Evolutionary conservation across 2,329 filamentous ascomycete species (phyloP), one percentile per base, ranked within the genome.

Genomic region (Penicillium sp.): DNA sequence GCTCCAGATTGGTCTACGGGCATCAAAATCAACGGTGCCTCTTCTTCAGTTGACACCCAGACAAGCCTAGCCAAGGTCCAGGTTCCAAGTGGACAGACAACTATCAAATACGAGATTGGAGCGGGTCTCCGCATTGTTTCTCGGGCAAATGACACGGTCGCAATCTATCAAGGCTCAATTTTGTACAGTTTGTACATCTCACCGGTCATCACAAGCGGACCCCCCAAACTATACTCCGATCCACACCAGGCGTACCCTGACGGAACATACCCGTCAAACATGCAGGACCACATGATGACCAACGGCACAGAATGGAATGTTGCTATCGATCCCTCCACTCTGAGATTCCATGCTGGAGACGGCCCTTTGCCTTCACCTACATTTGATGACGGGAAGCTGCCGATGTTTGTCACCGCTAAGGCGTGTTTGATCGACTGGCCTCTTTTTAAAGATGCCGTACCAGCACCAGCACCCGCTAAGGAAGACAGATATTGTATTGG

Each of bases 81-180:
- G 2, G 41, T 56, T 10, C 45, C 50, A 13, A 27, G 44, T 14
- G 54, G 54, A 22, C 48, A 67, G 5, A 54, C 79, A 50, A 40
- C 59, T 16, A 48, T 80, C 14, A 55, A 59, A 2, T 58, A 66
- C 5, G 74, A 75, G 27, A 64, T 79, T 14, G 51, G 59, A 4
- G 63, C 71, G 10, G 60, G 62, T 1, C 63, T 76, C 11, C 61
- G 66, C 9, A 66, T 72, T 5, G 64, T 71, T 45, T 55, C 66
- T 1, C 71, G 77, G 27, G 75, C 73, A 21, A 80, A 75, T 53
- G 64, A 75, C 46, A 76, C 75, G 1, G 69, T 78, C 4, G 65
- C 75, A 10, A 68, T 80, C 11, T 77, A 78, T 55, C 72, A 74
- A 39, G 77, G 77, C 1, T 64, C 75, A 1, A 62, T 80, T 1